phyloP scores from a whole-genome alignment of 257 asterid genomes.

The Echium plantagineum region DNA sequence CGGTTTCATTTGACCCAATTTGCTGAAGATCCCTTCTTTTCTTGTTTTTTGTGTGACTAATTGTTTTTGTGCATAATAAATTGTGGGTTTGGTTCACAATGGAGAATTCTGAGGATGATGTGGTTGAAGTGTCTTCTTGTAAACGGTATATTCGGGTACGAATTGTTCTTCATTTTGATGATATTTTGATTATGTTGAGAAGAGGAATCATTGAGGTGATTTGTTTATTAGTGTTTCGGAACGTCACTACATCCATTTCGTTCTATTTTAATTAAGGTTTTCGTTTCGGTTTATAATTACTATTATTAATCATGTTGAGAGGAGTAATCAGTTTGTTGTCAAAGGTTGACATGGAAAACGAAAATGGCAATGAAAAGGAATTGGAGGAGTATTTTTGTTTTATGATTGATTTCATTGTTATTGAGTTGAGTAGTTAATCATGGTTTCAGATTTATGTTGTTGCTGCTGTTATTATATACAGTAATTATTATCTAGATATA shows the following conservation, averaged over 20 bases:
- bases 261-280: too few species aligned
- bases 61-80: conserved; percentile 6
- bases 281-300: too few species aligned
- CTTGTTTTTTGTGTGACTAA: not conserved
- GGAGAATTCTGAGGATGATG: conserved; percentile 24
- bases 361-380: too few species aligned
- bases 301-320: not conserved
- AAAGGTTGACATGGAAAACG: too few species aligned
- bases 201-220: too few species aligned
- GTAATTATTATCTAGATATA: too few species aligned
- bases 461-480: not conserved
- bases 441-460: not conserved
- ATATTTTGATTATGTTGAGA: too few species aligned
- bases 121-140: conserved; percentile 47
- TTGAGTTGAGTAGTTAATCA: too few species aligned
- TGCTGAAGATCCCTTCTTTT: too few species aligned
- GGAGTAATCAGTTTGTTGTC: too few species aligned
- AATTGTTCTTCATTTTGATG: not conserved
- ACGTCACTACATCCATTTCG: too few species aligned
- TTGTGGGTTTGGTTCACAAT: conserved; percentile 2
- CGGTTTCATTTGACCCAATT: not conserved
- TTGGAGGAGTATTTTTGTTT: too few species aligned
- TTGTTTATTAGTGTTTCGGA: not conserved
- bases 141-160: conserved; percentile 50
- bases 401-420: not conserved